A percentile compares a stretch with the other conserved stretches of the same genome.
phyloP scores from a whole-genome alignment of 345 rosid species.

The Heritiera littoralis region DNA sequence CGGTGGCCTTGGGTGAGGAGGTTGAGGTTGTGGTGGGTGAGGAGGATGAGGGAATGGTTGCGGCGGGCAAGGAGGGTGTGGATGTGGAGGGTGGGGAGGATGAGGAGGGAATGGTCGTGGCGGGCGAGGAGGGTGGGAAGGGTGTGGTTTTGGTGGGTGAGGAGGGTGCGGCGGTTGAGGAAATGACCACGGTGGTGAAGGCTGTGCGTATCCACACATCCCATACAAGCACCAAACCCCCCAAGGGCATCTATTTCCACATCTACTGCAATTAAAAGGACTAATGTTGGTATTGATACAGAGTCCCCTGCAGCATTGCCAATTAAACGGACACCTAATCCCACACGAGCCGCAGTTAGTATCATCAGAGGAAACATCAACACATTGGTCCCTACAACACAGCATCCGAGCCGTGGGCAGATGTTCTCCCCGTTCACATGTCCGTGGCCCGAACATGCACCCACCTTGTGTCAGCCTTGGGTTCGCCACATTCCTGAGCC shows the following conservation, averaged over 20 bases:
- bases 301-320: constrained; percentile 53
- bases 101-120: not conserved
- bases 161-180: constrained; percentile 17
- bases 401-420: constrained; percentile 31
- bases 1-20: not conserved
- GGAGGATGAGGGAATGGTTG: not conserved
- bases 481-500: constrained; percentile 38
- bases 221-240: constrained; percentile 41
- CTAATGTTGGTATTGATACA: constrained; percentile 40
- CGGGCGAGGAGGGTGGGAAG: not conserved
- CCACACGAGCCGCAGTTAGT: constrained; percentile 51
- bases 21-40: not conserved
- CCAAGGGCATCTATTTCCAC: constrained; percentile 47
- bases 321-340: constrained; percentile 42
- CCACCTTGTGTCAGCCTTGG: constrained; percentile 23
- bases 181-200: constrained; percentile 2
- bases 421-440: constrained; percentile 35
- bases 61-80: constrained; percentile 13
- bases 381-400: constrained; percentile 53
- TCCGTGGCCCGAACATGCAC: constrained; percentile 56
- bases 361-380: constrained; percentile 43
- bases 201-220: constrained; percentile 59
- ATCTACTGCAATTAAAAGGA: constrained; percentile 45
- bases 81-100: constrained; percentile 5
- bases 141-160: not conserved